A percentile compares a stretch with the other conserved stretches of the same genome.
Conservation (phyloP, 2,329 filamentous ascomycete species). For the Macrophomina phaseolina region DNA sequence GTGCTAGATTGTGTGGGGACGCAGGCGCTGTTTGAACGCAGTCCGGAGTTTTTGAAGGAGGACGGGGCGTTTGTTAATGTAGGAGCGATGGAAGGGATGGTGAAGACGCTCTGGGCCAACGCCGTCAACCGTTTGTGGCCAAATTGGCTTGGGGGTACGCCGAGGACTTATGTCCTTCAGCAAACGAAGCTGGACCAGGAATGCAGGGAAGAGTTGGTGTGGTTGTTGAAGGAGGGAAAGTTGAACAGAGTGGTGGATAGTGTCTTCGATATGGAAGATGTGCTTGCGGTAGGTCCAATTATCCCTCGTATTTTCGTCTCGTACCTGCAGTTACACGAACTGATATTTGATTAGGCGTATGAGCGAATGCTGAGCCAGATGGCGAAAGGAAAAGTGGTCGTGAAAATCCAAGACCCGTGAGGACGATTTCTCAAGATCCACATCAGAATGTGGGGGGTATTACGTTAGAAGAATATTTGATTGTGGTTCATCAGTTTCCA, state of each 20-base stretch:
- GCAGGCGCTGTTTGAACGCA: slow-evolving; percentile 51
- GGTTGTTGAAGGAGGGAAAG: slow-evolving; percentile 41
- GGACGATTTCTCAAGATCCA: background rate
- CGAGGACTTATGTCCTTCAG: slow-evolving; percentile 41
- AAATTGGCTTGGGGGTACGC: slow-evolving; percentile 46
- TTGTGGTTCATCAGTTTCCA: too few relatives aligned
- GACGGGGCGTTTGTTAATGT: slow-evolving; percentile 47
- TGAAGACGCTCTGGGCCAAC: slow-evolving; percentile 37
- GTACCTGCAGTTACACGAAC: background rate
- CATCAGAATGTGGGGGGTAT: too few relatives aligned
- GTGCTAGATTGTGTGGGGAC: slow-evolving; percentile 55
- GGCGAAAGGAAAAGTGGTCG: slow-evolving; percentile 31
- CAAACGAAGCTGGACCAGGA: slow-evolving; percentile 12
- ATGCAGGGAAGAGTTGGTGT: slow-evolving; percentile 36
- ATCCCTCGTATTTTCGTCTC: background rate
- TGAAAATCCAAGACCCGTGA: slow-evolving; percentile 28
- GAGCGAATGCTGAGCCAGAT: slow-evolving; percentile 30
- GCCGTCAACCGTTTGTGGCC: slow-evolving; percentile 52
- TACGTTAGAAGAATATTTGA: too few relatives aligned
- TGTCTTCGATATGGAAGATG: slow-evolving; percentile 46
- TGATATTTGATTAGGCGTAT: slow-evolving; percentile 29
- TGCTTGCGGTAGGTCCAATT: slow-evolving; percentile 32
- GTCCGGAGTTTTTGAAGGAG: slow-evolving; percentile 48
- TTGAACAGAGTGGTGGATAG: slow-evolving; percentile 45
- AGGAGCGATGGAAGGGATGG: slow-evolving; percentile 42